Conservation (phyloP, 2,329 filamentous ascomycete species). For the Purpureocillium takamizusanense region DNA sequence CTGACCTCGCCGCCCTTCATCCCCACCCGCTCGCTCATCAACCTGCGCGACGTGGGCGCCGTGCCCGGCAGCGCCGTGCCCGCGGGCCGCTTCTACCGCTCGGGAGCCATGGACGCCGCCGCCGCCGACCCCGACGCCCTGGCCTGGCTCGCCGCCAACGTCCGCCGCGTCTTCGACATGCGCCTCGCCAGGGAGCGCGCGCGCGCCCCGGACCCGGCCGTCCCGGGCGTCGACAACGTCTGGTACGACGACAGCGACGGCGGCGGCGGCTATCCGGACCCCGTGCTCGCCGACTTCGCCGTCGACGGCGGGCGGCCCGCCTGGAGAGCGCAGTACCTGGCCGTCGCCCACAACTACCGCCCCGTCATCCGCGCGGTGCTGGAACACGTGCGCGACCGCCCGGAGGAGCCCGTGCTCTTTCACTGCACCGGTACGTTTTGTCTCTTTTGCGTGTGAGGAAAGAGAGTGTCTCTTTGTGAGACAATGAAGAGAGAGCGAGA, state of each 20-base stretch:
- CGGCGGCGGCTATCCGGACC: conserved; percentile 22
- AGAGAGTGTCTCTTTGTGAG: too few relatives aligned
- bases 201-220: conserved; percentile 30
- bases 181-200: conserved; percentile 35
- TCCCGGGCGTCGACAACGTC: conserved; percentile 35
- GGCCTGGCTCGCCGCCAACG: conserved; percentile 24
- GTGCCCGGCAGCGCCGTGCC: conserved; percentile 31
- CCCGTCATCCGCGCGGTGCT: conserved; percentile 34
- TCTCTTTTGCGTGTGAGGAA: too few relatives aligned
- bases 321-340: conserved; percentile 37
- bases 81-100: conserved; percentile 34
- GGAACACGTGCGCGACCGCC: conserved; percentile 36
- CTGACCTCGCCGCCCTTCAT: conserved; percentile 37
- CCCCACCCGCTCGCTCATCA: conserved; percentile 36
- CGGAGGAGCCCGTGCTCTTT: conserved; percentile 36
- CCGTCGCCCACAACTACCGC: conserved; percentile 32
- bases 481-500: neutral
- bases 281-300: conserved; percentile 32
- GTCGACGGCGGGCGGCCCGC: conserved; percentile 33
- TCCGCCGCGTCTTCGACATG: conserved; percentile 42
- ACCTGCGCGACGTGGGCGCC: conserved; percentile 40
- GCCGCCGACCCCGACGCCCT: conserved; percentile 17
- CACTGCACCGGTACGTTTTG: conserved; percentile 42
- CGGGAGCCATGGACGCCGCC: conserved; percentile 30
- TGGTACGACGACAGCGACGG: conserved; percentile 24